Conservation (phyloP, 2,329 filamentous ascomycete species). For the Pseudogymnoascus sp. region DNA sequence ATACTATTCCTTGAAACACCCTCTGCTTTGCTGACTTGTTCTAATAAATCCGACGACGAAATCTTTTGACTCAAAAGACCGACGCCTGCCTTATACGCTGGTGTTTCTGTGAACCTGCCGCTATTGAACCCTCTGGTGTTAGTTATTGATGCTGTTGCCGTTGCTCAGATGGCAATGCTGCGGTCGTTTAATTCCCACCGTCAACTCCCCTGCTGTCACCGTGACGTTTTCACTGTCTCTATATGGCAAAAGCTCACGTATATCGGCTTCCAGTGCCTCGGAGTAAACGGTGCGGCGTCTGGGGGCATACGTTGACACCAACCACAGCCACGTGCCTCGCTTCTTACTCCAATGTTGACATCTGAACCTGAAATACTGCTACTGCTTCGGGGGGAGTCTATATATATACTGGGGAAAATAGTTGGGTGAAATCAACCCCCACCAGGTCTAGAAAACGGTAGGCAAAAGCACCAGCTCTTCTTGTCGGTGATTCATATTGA, state of each 20-base stretch:
- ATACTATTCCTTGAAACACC: no score
- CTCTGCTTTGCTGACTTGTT: no score
- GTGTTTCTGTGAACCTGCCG: no score
- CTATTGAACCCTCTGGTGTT: background rate
- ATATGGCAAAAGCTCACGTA: background rate
- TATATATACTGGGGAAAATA: background rate
- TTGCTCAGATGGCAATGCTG: background rate
- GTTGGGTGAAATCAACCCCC: background rate
- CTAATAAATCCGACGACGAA: no score
- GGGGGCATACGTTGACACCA: background rate
- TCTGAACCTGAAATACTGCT: background rate
- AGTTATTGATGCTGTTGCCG: background rate
- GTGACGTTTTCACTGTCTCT: background rate
- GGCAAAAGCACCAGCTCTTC: background rate
- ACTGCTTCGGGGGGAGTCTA: background rate
- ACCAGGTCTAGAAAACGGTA: background rate
- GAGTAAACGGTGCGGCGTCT: no score
- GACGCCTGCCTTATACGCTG: no score
- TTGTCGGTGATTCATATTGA: background rate
- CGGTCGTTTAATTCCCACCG: background rate
- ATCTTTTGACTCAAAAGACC: no score
- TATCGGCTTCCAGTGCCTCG: background rate
- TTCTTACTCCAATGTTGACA: background rate
- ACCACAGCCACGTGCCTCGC: background rate
- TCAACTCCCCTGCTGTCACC: background rate